phyloP scores from a whole-genome alignment of 305 asterid species.

The Andrographis paniculata region DNA sequence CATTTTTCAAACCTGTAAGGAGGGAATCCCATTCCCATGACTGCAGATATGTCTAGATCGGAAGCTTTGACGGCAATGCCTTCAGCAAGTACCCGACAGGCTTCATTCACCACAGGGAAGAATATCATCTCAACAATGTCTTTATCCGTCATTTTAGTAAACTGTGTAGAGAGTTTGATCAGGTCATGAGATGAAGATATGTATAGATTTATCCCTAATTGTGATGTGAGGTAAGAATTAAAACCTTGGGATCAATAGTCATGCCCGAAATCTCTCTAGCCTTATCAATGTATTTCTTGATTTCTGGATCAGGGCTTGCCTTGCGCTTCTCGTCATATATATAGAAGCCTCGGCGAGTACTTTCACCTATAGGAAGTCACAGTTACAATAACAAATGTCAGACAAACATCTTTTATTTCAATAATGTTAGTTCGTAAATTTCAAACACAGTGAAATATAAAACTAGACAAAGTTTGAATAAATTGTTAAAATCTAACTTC shows the following conservation, averaged over 20 bases:
- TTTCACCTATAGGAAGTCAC: conserved; percentile 61
- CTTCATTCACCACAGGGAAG: conserved; percentile 98
- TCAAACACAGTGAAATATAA: too few species aligned
- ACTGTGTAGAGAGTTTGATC: conserved; percentile 23
- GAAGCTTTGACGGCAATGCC: conserved; percentile 91
- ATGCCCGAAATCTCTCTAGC: conserved; percentile 78
- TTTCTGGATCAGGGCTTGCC: conserved; percentile 92
- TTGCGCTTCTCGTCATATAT: conserved; percentile 69
- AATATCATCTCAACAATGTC: conserved; percentile 94
- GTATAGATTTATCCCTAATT: not conserved
- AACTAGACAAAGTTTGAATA: too few species aligned
- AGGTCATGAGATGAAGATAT: not conserved
- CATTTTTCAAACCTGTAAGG: conserved; percentile 64
- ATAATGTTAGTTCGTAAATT: not conserved
- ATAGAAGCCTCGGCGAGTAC: conserved; percentile 77
- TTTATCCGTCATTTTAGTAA: conserved; percentile 62
- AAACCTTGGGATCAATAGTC: conserved; percentile 82
- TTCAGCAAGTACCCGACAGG: conserved; percentile 90
- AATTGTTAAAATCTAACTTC: too few species aligned
- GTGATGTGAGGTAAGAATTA: conserved; percentile 8
- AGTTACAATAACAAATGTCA: conserved; percentile 9
- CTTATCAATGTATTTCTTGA: conserved; percentile 74
- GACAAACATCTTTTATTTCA: not conserved
- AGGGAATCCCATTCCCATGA: conserved; percentile 99
- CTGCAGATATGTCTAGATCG: conserved; percentile 85